A percentile compares a stretch with the other conserved stretches of the same genome.
Conservation (phyloP, 2,329 filamentous ascomycete genomes). For the Pseudogymnoascus sp. region DNA sequence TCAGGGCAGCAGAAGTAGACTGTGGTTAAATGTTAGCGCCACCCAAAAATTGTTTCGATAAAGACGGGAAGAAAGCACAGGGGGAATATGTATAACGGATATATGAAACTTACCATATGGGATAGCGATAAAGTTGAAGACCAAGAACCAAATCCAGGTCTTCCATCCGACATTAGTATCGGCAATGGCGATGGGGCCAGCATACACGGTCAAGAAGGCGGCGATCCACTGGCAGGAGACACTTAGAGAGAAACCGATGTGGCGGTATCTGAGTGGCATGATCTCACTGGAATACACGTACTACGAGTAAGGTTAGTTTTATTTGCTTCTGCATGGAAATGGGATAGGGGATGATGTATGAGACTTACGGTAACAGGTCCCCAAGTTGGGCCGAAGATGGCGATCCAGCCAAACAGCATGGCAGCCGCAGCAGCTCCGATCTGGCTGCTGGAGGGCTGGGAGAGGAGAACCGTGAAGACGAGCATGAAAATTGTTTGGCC, state of each 20-base stretch:
- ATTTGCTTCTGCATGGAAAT: background rate
- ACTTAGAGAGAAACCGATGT: slow-evolving; percentile 28
- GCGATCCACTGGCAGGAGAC: slow-evolving; percentile 30
- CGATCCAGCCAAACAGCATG: slow-evolving; percentile 29
- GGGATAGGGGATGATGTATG: background rate
- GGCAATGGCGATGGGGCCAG: slow-evolving; percentile 29
- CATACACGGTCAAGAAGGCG: slow-evolving; percentile 31
- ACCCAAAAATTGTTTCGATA: background rate
- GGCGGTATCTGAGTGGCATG: slow-evolving; percentile 30
- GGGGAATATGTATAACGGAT: background rate
- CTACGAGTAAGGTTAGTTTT: slow-evolving; percentile 12
- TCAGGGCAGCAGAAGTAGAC: slow-evolving; percentile 27
- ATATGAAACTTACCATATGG: slow-evolving; percentile 16
- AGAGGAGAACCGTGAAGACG: slow-evolving; percentile 23
- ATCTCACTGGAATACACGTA: slow-evolving; percentile 30
- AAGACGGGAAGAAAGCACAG: background rate
- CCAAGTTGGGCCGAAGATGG: slow-evolving; percentile 29
- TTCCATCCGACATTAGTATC: slow-evolving; percentile 27
- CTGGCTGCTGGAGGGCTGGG: slow-evolving; percentile 2
- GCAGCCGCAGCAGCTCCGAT: slow-evolving; percentile 25
- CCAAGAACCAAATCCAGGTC: slow-evolving; percentile 29
- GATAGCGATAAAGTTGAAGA: slow-evolving; percentile 29
- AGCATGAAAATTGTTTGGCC: slow-evolving; percentile 26
- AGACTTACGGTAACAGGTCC: slow-evolving; percentile 22
- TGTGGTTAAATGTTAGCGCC: slow-evolving; percentile 23